A percentile compares a stretch with the other conserved stretches of the same genome.
Conservation (phyloP, 768 basidiomycete genomes). For the Pilatotrama ljubarskyi region DNA sequence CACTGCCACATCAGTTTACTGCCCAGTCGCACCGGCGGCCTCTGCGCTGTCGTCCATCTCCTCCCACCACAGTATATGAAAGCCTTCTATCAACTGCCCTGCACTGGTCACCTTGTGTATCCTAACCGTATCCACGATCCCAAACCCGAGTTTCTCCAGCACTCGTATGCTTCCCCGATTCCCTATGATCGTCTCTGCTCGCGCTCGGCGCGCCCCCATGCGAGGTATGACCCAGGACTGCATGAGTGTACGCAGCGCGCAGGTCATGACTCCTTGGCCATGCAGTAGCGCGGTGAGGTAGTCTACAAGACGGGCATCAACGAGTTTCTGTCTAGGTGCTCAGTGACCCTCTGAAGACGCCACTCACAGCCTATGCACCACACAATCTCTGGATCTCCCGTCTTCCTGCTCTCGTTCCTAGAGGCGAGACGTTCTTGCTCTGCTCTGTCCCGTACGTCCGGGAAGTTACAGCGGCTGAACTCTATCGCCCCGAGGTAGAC, state of each 20-base stretch:
- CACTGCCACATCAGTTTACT: not conserved
- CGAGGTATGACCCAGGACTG: conserved; percentile 62
- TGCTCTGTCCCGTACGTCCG: conserved; percentile 38
- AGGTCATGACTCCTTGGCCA: conserved; percentile 70
- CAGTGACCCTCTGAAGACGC: conserved; percentile 13
- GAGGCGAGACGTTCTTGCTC: conserved; percentile 37
- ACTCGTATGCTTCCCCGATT: conserved; percentile 65
- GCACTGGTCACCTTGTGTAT: conserved; percentile 30
- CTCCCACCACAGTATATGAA: conserved; percentile 19
- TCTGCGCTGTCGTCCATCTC: not conserved
- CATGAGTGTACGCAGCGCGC: conserved; percentile 55
- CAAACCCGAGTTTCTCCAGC: conserved; percentile 67
- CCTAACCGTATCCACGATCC: conserved; percentile 38
- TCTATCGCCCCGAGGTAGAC: conserved; percentile 50
- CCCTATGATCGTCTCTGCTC: conserved; percentile 45
- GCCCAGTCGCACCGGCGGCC: not conserved
- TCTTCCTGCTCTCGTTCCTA: conserved; percentile 42
- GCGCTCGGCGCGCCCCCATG: conserved; percentile 55
- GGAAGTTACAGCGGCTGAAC: conserved; percentile 36
- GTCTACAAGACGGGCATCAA: conserved; percentile 34
- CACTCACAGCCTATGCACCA: conserved; percentile 63
- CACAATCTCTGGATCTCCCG: conserved; percentile 56
- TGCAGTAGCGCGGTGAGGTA: conserved; percentile 61
- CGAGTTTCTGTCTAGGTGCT: not conserved
- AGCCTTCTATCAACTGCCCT: conserved; percentile 19